These are phyloP conservation scores for Fusarium mangiferae DNA, from an alignment of 2,329 filamentous ascomycete genomes.

Conservation along the genomic window DNA sequence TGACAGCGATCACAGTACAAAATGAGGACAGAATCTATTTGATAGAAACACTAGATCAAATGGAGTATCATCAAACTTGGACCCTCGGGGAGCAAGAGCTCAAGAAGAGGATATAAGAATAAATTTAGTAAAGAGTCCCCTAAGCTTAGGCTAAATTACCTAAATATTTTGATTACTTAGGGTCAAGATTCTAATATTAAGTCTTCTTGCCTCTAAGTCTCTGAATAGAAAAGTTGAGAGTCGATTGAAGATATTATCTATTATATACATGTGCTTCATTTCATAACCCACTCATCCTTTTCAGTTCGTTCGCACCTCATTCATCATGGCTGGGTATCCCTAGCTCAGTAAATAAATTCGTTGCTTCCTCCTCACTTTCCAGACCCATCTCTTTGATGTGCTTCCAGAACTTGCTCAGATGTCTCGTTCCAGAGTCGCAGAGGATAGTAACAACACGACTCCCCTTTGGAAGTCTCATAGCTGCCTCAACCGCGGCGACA, in stretches of 20 bases:
- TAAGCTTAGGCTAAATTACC: neutral
- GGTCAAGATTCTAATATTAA: neutral
- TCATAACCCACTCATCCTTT: neutral
- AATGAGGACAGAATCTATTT: neutral
- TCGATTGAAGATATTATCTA: neutral
- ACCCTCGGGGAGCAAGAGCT: neutral
- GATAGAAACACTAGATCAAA: neutral
- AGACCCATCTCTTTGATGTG: conserved; percentile 74
- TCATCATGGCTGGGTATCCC: conserved; percentile 51
- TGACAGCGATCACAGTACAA: conserved; percentile 39
- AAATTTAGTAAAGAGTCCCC: neutral
- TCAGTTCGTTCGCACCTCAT: conserved; percentile 1
- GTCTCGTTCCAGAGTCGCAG: conserved; percentile 84
- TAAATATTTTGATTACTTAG: neutral
- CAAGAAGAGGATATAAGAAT: neutral
- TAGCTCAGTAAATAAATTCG: conserved; percentile 62
- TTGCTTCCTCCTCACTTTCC: conserved; percentile 56
- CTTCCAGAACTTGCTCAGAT: conserved; percentile 88
- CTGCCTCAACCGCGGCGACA: conserved; percentile 78
- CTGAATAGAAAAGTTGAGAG: neutral
- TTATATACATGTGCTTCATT: neutral
- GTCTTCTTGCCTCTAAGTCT: neutral
- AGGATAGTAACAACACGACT: conserved; percentile 84
- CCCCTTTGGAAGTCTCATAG: conserved; percentile 68
- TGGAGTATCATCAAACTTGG: neutral